Percentiles rank a stretch among this genome's conserved stretches.
Conservation (phyloP, 208 protist genomes). For the Giardia duodenalis region DNA sequence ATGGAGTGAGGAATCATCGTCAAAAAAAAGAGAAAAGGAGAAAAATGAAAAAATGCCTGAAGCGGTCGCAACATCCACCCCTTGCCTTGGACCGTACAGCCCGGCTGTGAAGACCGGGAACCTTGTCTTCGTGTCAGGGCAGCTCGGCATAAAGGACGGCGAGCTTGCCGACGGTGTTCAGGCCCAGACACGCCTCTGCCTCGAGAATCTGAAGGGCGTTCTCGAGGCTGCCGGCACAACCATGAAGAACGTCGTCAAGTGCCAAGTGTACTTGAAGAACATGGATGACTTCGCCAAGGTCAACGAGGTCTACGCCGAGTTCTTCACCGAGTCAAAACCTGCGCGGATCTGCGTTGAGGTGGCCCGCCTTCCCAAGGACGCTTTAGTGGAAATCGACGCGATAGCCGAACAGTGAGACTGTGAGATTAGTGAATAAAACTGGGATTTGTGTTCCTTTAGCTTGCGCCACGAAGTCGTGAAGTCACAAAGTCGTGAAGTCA, state of each 20-base stretch:
- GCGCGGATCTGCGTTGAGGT: constrained; percentile 51
- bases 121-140: constrained; percentile 47
- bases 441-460: background rate
- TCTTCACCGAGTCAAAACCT: constrained; percentile 42
- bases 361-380: constrained; percentile 48
- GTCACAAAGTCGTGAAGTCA: too few species aligned
- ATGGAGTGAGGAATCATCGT: too few species aligned
- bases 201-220: constrained; percentile 52
- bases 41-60: background rate
- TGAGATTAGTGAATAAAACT: background rate
- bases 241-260: constrained; percentile 54
- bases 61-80: background rate
- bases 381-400: constrained; percentile 55
- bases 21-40: too few species aligned
- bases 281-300: constrained; percentile 56
- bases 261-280: constrained; percentile 50
- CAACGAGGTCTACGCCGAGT: constrained; percentile 53
- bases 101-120: constrained; percentile 42
- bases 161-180: constrained; percentile 8
- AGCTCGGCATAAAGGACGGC: constrained; percentile 34
- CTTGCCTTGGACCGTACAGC: constrained; percentile 33
- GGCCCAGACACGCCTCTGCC: constrained; percentile 39
- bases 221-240: constrained; percentile 50
- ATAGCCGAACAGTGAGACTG: constrained; percentile 42
- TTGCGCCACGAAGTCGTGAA: too few species aligned